Evolutionary conservation across 352 stramenopile species (phyloP), one percentile per base, ranked within the genome.

Genomic region (Globisporangium cystogenes): DNA sequence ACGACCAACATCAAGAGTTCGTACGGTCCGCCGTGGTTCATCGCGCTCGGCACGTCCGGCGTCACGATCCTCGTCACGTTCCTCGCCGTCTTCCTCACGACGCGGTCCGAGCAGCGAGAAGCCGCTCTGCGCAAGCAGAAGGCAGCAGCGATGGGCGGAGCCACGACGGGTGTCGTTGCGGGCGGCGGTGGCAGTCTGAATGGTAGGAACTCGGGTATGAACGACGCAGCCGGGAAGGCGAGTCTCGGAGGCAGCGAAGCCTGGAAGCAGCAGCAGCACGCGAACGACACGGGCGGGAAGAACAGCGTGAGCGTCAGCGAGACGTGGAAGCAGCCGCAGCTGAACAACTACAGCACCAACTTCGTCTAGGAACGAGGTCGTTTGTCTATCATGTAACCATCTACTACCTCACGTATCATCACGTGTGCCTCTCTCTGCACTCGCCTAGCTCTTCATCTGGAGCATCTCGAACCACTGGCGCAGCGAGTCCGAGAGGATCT

Each of bases 401-500:
- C 29, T 14, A 35, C 29, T 35, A 35, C n/a, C n/a, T n/a, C n/a
- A n/a, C 4, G 8, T 35, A 14, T 35, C 29, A 35, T 14, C 29
- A 35, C 10, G 7, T n/a, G n/a, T n/a, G 7, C 35, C 20, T 12
- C 8, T 20, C 23, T 20, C 10, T 11, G 6, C 43, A 10, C 23
- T 48, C 0, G 7, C 15, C 39, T 61, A 82, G 48, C 53, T 76
- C 56, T 87, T 83, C 67, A 83, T 84, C 62, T 88, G 74, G 11
- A 95, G 68, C 76, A 99, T 97, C 82, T 99, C 97, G 68, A 99
- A 99, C 98, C 98, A 99, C 70, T 99, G 97, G 47, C 96, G 94
- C 10, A 99, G 76, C 27, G 95, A 97, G 72, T 99, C 97, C 18
- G 96, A 97, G n/a, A 99, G 77, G 36, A 99, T 97, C 67, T 99